phyloP scores from a whole-genome alignment of 179 eudicot genomes.

The Beta macrorhiza region DNA sequence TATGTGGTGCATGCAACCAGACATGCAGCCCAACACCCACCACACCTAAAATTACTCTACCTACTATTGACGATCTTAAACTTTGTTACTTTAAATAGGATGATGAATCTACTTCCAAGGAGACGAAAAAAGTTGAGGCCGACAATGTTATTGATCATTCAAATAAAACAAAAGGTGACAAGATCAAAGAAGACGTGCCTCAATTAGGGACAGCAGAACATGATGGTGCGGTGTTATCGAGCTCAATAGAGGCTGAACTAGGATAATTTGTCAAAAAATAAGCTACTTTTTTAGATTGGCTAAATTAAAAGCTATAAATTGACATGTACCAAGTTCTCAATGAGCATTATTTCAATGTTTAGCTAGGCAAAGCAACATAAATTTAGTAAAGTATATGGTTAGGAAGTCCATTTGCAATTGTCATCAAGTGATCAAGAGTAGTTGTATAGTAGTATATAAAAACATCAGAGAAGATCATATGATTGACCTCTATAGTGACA shows the following conservation, averaged over 20 bases:
- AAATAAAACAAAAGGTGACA: background rate
- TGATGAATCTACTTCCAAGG: constrained; percentile 1
- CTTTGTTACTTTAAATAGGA: constrained; percentile 12
- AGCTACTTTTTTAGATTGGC: background rate
- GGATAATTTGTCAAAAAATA: background rate
- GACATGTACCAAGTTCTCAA: background rate
- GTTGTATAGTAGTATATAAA: background rate
- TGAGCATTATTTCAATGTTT: background rate
- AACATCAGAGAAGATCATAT: background rate
- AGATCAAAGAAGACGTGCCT: background rate
- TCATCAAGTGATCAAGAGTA: background rate
- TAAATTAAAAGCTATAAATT: background rate
- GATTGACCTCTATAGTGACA: too few species aligned
- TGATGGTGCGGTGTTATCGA: background rate
- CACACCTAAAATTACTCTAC: background rate
- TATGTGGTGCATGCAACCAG: too few species aligned
- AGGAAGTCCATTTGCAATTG: background rate
- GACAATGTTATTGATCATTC: background rate
- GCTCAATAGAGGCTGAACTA: background rate
- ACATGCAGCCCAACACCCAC: too few species aligned
- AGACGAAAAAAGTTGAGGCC: background rate
- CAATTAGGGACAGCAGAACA: background rate
- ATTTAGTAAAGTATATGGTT: background rate
- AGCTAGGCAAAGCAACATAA: background rate
- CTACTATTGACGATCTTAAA: background rate